These are phyloP conservation scores for Sextonia rubra DNA, from an alignment of 164 flowering plant genomes.

Conservation along the genomic window DNA sequence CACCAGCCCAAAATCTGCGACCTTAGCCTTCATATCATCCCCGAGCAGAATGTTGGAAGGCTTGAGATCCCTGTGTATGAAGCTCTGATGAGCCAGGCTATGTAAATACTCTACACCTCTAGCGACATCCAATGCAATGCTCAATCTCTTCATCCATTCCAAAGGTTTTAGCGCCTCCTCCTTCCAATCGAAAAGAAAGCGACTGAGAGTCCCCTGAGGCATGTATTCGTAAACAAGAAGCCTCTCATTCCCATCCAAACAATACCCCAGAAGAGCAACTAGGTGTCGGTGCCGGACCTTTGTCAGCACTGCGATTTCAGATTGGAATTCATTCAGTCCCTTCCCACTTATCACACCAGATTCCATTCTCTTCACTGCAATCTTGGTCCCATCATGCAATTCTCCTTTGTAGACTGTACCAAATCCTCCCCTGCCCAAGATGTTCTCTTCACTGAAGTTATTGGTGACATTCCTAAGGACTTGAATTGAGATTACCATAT, in stretches of 20 bases:
- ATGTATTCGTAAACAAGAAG: conserved; percentile 85
- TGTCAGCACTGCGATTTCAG: conserved; percentile 89
- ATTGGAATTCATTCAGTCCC: conserved; percentile 73
- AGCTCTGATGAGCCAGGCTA: conserved; percentile 72
- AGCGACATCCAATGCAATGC: conserved; percentile 87
- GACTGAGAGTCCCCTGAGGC: conserved; percentile 91
- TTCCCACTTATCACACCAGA: conserved; percentile 58
- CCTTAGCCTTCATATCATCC: conserved; percentile 94
- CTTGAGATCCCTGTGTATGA: conserved; percentile 88
- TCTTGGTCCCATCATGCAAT: conserved; percentile 86
- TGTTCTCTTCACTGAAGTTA: conserved; percentile 71
- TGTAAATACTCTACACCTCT: conserved; percentile 89
- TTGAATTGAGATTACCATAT: conserved; percentile 81
- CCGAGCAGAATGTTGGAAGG: conserved; percentile 92
- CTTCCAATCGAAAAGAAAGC: conserved; percentile 61
- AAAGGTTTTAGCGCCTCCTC: conserved; percentile 67
- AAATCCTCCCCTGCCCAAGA: conserved; percentile 87
- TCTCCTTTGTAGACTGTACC: conserved; percentile 96
- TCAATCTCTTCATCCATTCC: conserved; percentile 75
- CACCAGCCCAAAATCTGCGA: conserved; percentile 91
- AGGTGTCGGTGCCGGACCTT: conserved; percentile 89
- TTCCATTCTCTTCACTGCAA: conserved; percentile 97
- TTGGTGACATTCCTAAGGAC: conserved; percentile 73
- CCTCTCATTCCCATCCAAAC: conserved; percentile 87
- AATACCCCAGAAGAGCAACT: conserved; percentile 78